Conservation (phyloP, 768 basidiomycete genomes). For the Lenzites betulinus region DNA sequence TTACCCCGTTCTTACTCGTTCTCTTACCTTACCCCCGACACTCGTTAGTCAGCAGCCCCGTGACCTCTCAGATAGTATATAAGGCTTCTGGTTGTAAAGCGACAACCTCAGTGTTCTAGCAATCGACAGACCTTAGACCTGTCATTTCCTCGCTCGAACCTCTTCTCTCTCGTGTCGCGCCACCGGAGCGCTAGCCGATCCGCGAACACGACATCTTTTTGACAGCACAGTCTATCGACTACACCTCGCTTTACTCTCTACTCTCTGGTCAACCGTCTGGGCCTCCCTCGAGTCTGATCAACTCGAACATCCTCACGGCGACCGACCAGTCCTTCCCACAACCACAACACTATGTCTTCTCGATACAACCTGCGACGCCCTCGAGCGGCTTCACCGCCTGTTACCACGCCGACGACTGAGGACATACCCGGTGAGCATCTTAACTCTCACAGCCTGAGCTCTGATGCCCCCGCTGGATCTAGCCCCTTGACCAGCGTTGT, state of each 20-base stretch:
- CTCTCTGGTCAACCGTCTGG: conserved; percentile 12
- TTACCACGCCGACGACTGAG: no score
- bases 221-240: not conserved
- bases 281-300: conserved; percentile 22
- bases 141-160: not conserved
- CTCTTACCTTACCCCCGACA: no score
- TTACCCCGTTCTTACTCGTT: no score
- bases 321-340: not conserved
- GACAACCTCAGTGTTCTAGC: not conserved
- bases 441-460: not conserved
- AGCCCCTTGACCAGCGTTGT: conserved; percentile 1
- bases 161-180: not conserved
- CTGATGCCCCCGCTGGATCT: not conserved
- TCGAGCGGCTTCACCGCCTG: not conserved
- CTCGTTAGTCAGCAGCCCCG: no score
- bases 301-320: conserved; percentile 14
- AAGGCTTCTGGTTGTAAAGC: not conserved
- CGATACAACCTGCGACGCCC: conserved; percentile 17
- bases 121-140: not conserved
- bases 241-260: conserved; percentile 1
- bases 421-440: not conserved
- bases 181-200: not conserved
- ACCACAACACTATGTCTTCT: conserved; percentile 2
- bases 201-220: conserved; percentile 5
- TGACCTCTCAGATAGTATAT: no score